phyloP scores from a whole-genome alignment of 768 basidiomycete genomes.

The Candolleomyces aberdarensis region DNA sequence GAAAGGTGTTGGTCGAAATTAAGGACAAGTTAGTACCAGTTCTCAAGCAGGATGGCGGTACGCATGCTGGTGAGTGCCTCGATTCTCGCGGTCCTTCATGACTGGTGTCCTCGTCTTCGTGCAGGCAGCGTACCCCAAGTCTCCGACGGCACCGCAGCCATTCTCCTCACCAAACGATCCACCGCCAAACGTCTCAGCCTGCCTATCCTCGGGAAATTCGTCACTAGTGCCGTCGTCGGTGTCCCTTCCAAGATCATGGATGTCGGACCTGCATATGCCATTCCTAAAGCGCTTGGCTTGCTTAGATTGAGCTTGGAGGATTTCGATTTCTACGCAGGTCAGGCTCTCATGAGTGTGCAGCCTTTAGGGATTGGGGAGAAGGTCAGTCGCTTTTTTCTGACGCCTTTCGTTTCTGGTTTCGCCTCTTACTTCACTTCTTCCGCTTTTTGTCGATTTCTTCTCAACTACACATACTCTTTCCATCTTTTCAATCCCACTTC shows the following conservation, averaged over 20 bases:
- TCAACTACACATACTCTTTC: too few relatives aligned
- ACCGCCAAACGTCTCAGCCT: conserved; percentile 77
- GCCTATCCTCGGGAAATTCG: conserved; percentile 86
- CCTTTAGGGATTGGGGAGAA: conserved; percentile 70
- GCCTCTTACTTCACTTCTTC: too few relatives aligned
- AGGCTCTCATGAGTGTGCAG: conserved; percentile 72
- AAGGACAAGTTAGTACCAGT: conserved; percentile 83
- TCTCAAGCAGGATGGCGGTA: conserved; percentile 71
- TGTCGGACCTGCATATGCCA: conserved; percentile 86
- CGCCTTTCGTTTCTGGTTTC: too few relatives aligned
- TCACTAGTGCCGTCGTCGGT: conserved; percentile 66
- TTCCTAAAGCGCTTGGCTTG: conserved; percentile 70
- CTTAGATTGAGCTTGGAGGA: conserved; percentile 65
- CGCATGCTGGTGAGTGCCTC: conserved; percentile 64
- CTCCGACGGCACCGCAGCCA: too few relatives aligned
- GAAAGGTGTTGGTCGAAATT: conserved; percentile 73
- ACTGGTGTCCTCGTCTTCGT: too few relatives aligned
- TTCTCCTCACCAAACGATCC: conserved; percentile 79
- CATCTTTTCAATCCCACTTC: too few relatives aligned
- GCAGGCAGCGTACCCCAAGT: too few relatives aligned
- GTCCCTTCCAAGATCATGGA: conserved; percentile 88
- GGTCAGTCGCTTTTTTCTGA: conserved; percentile 7
- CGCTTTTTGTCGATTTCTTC: too few relatives aligned
- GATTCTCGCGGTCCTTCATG: too few relatives aligned
- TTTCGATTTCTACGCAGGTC: conserved; percentile 83